Evolutionary conservation across 2,329 filamentous ascomycete species (phyloP), one percentile per base, ranked within the genome.

Genomic region (Aureobasidium melanogenum): DNA sequence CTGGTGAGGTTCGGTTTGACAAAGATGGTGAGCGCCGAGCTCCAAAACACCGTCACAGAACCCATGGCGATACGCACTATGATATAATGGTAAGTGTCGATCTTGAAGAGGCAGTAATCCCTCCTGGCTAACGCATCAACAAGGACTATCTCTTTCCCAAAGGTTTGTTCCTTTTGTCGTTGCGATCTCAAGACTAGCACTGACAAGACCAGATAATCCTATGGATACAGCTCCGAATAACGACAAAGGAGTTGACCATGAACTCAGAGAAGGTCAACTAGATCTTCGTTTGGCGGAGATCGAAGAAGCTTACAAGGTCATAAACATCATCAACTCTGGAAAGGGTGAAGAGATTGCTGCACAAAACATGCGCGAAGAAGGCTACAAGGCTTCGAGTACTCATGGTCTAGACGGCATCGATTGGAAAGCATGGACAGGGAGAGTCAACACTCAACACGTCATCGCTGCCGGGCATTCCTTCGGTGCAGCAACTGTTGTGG

Each of bases 391-490:
- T 0, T 80, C 83, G 1, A 85, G 82, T 63, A 84, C 82, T 0
- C 74, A 80, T 47, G 85, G 84, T 0, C 74, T 88, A 0, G 73
- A 79, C 3, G 83, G 82, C 0, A 70, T 82, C 1, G 72, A 80
- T 51, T 88, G 84, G 85, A 64, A 70, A 0, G 71, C 74, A 10
- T 88, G 85, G 85, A 77, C 77, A 62, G 74, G 75, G 2, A 74
- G 82, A 2, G 80, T 88, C 63, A 78, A 82, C 60, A 72, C 83
- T 5, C 72, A 80, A 30, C 77, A 82, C 52, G 80, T 86, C 19
- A 88, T 84, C 1, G 77, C 82, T 62, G 81, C 86, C 66, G 85
- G 85, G 0, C 85, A 88, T 68, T 86, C 83, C 1, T 88, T 88
- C 65, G 85, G 85, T 19, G 85, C 84, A 2, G 85, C 85, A 9